Conservation (phyloP, 83 land plant genomes). For the Isoetes engelmannii region DNA sequence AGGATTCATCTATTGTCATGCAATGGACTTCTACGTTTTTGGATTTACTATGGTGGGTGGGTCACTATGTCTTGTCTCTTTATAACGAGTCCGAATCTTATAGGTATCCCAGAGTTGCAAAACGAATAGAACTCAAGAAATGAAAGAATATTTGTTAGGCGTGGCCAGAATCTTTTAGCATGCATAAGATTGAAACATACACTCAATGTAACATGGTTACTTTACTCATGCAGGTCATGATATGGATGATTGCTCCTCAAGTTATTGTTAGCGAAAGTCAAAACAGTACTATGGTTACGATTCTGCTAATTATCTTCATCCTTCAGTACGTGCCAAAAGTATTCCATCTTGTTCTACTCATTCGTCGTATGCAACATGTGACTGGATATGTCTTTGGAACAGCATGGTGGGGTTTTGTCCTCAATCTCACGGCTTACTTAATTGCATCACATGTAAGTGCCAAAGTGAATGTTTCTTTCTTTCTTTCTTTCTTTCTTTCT, state of each 20-base stretch:
- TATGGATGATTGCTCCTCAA: constrained; percentile 32
- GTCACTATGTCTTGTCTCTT: too few relatives aligned
- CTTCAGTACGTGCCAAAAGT: constrained; percentile 82
- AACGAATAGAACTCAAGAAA: too few relatives aligned
- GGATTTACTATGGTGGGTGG: too few relatives aligned
- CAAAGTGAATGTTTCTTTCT: neutral
- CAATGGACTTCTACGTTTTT: too few relatives aligned
- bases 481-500: neutral
- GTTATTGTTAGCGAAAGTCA: constrained; percentile 32
- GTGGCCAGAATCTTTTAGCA: too few relatives aligned
- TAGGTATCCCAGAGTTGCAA: too few relatives aligned
- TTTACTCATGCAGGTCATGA: constrained; percentile 17
- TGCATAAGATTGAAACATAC: too few relatives aligned
- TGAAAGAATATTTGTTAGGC: too few relatives aligned
- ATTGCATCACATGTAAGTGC: constrained; percentile 70
- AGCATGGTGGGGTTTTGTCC: constrained; percentile 83
- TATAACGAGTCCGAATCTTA: too few relatives aligned
- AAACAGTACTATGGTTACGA: constrained; percentile 42
- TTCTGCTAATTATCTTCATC: constrained; percentile 51
- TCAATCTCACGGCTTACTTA: constrained; percentile 74
- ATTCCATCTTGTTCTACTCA: constrained; percentile 56
- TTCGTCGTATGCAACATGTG: constrained; percentile 64
- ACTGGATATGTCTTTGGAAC: constrained; percentile 84
- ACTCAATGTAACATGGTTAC: neutral
- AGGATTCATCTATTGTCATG: too few relatives aligned